A percentile compares a stretch with the other conserved stretches of the same genome.
These are phyloP conservation scores for Fraxinus anomala DNA, from an alignment of 257 asterid genomes.

Conservation along the genomic window DNA sequence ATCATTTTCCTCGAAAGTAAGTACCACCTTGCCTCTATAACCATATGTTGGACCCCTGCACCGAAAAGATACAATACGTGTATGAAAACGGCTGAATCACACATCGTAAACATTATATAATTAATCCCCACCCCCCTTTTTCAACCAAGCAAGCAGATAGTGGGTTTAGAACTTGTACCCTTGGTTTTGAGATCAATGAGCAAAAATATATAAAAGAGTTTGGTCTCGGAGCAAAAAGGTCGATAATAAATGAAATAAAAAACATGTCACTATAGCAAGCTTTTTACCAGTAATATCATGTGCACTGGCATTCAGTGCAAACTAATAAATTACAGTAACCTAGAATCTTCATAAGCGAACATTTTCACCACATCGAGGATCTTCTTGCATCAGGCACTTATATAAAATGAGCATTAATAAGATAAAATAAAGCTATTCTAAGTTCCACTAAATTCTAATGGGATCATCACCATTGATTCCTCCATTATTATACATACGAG, in stretches of 20 bases:
- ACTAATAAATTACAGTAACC: not conserved
- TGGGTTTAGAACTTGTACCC: not conserved
- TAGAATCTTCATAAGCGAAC: not conserved
- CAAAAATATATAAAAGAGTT: not conserved
- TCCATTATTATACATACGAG: not conserved
- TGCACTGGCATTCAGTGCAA: not conserved
- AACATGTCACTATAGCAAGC: not conserved
- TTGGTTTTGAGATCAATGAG: not conserved
- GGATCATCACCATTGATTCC: not conserved
- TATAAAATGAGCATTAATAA: not conserved
- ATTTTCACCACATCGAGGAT: not conserved
- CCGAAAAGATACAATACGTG: conserved; percentile 9
- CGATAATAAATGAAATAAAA: too few species aligned
- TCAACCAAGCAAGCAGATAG: not conserved
- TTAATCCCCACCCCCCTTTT: not conserved
- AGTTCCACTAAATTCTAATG: not conserved
- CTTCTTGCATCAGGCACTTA: conserved; percentile 7
- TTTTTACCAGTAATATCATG: not conserved
- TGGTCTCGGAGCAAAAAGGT: not conserved
- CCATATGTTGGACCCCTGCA: conserved; percentile 79
- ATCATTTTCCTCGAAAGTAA: conserved; percentile 82
- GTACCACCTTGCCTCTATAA: conserved; percentile 77
- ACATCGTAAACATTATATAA: conserved; percentile 9
- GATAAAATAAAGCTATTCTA: not conserved
- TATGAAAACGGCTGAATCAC: not conserved